These are phyloP conservation scores for Pontederia crassipes DNA, from an alignment of 176 grass and related monocot species.

Conservation along the genomic window DNA sequence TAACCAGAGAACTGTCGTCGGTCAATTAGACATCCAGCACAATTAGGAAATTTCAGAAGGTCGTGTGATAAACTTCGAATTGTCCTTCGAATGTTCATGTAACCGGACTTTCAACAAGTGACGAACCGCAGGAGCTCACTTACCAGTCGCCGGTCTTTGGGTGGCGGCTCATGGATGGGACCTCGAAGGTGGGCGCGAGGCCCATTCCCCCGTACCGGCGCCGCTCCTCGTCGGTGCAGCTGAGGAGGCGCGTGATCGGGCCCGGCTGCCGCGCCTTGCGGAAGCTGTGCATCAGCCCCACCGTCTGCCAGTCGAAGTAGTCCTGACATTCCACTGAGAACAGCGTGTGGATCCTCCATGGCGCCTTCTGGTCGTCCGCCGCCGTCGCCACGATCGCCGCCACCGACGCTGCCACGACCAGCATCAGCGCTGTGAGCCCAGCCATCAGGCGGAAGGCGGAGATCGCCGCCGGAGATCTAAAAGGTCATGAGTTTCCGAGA, in stretches of 20 bases:
- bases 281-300: conserved; percentile 84
- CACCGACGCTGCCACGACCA: background rate
- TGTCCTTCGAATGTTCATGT: too few species aligned
- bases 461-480: background rate
- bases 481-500: background rate
- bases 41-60: too few species aligned
- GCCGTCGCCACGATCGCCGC: background rate
- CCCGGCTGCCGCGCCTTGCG: conserved; percentile 72
- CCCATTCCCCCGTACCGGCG: conserved; percentile 51
- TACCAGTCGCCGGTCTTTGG: conserved; percentile 90
- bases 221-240: conserved; percentile 61
- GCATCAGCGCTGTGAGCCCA: background rate
- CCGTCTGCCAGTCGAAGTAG: conserved; percentile 98
- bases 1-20: too few species aligned
- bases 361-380: conserved; percentile 2
- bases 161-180: conserved; percentile 81
- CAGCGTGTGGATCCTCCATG: conserved; percentile 75
- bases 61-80: too few species aligned
- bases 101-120: background rate
- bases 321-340: conserved; percentile 95
- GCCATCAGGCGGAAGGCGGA: background rate
- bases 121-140: background rate
- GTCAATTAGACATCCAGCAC: too few species aligned
- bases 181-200: conserved; percentile 71
- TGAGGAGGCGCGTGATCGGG: conserved; percentile 68